phyloP scores from a whole-genome alignment of 441 rosid species.

The Croton setiger region DNA sequence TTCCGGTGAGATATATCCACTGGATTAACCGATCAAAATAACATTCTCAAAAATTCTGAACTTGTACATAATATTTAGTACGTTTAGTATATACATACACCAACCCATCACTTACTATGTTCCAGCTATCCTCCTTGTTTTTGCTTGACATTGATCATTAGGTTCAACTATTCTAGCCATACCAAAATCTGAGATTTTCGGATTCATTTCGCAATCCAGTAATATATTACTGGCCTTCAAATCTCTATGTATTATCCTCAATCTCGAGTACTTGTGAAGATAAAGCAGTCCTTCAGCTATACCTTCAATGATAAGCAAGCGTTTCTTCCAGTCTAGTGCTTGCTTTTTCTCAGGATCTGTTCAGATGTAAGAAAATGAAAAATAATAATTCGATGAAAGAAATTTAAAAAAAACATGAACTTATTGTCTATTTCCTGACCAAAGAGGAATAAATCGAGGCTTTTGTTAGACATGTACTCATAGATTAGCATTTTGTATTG shows the following conservation, averaged over 20 bases:
- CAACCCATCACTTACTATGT: slow-evolving; percentile 11
- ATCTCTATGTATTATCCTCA: no score
- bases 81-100: background rate
- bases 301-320: background rate
- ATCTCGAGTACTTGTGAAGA: slow-evolving; percentile 9
- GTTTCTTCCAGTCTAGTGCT: background rate
- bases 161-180: background rate
- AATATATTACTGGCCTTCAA: slow-evolving; percentile 10
- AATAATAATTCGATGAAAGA: background rate
- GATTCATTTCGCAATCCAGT: slow-evolving; percentile 1
- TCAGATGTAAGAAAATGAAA: background rate
- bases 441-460: slow-evolving; percentile 17
- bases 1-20: slow-evolving; percentile 10
- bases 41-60: background rate
- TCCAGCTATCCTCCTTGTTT: slow-evolving; percentile 1
- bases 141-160: background rate
- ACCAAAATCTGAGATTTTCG: slow-evolving; percentile 7
- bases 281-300: slow-evolving; percentile 1
- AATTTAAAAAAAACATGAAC: background rate
- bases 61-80: background rate
- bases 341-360: background rate
- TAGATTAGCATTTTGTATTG: slow-evolving; percentile 6
- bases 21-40: background rate
- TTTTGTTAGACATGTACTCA: background rate
- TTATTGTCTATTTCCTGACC: background rate